Percentiles rank a stretch among this genome's conserved stretches.
phyloP scores from a whole-genome alignment of 2,329 filamentous ascomycete genomes.

The Alternaria angustiovoidea region DNA sequence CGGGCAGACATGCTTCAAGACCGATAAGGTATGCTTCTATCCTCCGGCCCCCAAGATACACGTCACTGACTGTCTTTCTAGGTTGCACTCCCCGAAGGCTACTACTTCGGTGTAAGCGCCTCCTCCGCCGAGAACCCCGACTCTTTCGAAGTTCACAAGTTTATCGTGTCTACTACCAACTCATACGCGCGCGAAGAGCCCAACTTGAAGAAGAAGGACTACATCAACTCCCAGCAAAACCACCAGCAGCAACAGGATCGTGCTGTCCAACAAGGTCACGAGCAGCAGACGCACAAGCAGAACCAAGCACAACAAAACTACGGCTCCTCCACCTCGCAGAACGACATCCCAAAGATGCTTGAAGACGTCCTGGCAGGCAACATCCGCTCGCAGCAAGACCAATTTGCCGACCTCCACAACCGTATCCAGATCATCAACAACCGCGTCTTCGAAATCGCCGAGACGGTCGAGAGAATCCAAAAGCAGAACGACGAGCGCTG shows the following conservation, averaged over 20 bases:
- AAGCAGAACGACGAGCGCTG: slow-evolving; percentile 65
- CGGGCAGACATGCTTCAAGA: slow-evolving; percentile 82
- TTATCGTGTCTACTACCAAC: slow-evolving; percentile 71
- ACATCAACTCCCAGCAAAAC: slow-evolving; percentile 42
- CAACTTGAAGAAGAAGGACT: slow-evolving; percentile 28
- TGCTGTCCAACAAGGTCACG: slow-evolving; percentile 40
- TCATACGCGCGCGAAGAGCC: slow-evolving; percentile 47
- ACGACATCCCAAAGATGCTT: slow-evolving; percentile 49
- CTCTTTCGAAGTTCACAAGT: slow-evolving; percentile 91
- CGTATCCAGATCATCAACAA: slow-evolving; percentile 78
- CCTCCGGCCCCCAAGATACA: neutral
- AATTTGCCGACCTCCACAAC: slow-evolving; percentile 86
- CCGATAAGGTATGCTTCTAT: slow-evolving; percentile 61
- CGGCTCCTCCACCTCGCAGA: slow-evolving; percentile 27
- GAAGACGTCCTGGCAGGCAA: slow-evolving; percentile 55
- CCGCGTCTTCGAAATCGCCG: slow-evolving; percentile 70
- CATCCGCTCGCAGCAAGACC: slow-evolving; percentile 59
- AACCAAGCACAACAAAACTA: slow-evolving; percentile 36
- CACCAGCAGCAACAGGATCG: slow-evolving; percentile 33
- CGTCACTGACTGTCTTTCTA: slow-evolving; percentile 44
- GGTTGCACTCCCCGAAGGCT: slow-evolving; percentile 79
- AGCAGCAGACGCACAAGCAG: slow-evolving; percentile 26
- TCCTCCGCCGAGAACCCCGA: slow-evolving; percentile 91
- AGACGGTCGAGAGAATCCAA: slow-evolving; percentile 62
- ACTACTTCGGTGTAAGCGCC: slow-evolving; percentile 86